These are phyloP conservation scores for Eremomyces bilateralis DNA, from an alignment of 495 filamentous ascomycete genomes.

Conservation along the genomic window DNA sequence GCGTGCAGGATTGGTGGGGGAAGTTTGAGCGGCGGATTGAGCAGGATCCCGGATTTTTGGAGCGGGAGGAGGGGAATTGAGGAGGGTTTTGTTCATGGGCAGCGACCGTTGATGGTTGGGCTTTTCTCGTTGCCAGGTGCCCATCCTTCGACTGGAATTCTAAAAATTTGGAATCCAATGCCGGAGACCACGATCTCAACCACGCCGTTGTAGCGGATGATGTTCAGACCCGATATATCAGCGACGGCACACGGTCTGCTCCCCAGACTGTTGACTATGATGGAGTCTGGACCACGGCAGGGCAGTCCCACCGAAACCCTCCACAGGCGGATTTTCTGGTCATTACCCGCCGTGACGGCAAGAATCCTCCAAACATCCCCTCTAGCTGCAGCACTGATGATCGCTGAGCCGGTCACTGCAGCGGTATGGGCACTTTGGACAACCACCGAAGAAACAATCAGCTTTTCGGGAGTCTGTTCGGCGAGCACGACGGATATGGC, in stretches of 20 bases:
- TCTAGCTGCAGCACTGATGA: constrained; percentile 15
- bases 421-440: constrained; percentile 60
- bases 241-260: too few species aligned
- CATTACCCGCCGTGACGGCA: constrained; percentile 49
- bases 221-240: too few species aligned
- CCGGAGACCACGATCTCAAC: too few species aligned
- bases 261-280: too few species aligned
- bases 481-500: constrained; percentile 36
- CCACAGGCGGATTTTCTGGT: constrained; percentile 70
- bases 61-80: constrained; percentile 46
- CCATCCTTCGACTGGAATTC: too few species aligned
- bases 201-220: too few species aligned
- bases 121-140: too few species aligned
- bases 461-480: background rate
- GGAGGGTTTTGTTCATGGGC: constrained; percentile 1
- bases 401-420: constrained; percentile 44
- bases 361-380: constrained; percentile 3
- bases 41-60: constrained; percentile 72
- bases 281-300: too few species aligned
- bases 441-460: constrained; percentile 22
- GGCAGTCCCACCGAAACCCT: too few species aligned
- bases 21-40: constrained; percentile 86
- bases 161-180: too few species aligned
- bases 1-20: constrained; percentile 90
- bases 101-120: too few species aligned